Base-by-base conservation (phyloP, 2,329 filamentous ascomycete species). In the Aureobasidium melanogenum region DNA sequence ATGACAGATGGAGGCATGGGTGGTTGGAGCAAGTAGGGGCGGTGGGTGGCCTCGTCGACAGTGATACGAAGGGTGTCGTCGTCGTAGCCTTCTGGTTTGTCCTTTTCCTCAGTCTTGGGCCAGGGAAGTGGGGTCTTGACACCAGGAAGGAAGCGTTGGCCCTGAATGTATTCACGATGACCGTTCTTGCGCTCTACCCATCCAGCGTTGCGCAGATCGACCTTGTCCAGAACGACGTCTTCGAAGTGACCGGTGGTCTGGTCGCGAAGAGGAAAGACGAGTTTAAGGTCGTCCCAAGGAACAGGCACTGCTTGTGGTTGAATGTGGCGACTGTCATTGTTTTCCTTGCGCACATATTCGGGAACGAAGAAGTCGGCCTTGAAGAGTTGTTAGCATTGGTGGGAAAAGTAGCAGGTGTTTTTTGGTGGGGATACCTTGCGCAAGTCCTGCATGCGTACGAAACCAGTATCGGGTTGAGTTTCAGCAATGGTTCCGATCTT, bases 1-100 rank as follows among this genome's bases (percentile, higher is more conserved):
- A 96, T 82, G 39, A 97, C 82, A n/a, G 75, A 77, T 32, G 80
- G 75, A 5, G 93, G 91, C 82, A 96, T 90, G 15, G 93, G 93
- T 28, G 88, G 82, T 17, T 82, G 79, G 30, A 91, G 78, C 26
- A 97, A 79, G 38, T 85, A 88, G n/a, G 92, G 91, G 60, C 87
- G 79, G 72, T 89, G 96, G 1, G 88, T 89, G 69, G 79, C 80
- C 65, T 84, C 81, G 69, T 96, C 89, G 62, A 91, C 88, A 60
- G 87, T 82, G 71, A 88, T 84, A 66, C 89, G 87, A 48, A 85
- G 76, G 2, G 93, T 97, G 75, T 97, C 93, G 68, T 69, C 74
- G 3, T 79, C 73, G 65, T 84, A 73, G 66, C 88, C 84, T 64
- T 82, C 75, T 44, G 78, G 66, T 44, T 81, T 74, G 39, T 78